Evolutionary conservation across 2,329 filamentous ascomycete genomes (phyloP).

Genomic region (Fusarium sp.): DNA sequence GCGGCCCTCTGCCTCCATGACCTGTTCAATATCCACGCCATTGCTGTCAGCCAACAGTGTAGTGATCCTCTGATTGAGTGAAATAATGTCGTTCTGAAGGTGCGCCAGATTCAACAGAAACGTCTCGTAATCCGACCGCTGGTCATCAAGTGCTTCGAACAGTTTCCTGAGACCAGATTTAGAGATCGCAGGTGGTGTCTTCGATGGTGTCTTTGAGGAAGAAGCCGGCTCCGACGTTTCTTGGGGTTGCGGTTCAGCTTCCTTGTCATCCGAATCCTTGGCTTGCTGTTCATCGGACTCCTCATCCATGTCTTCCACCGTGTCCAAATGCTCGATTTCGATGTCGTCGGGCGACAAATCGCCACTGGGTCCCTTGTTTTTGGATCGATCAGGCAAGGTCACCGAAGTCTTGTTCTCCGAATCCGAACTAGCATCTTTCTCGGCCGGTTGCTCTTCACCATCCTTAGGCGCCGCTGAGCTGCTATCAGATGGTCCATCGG

Average conservation of each 20-base stretch:
- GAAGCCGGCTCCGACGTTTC: background rate
- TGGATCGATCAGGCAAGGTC: conserved; percentile 6
- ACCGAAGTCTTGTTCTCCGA: conserved; percentile 4
- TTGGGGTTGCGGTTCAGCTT: background rate
- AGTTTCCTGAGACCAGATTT: conserved; percentile 11
- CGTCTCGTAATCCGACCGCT: conserved; percentile 48
- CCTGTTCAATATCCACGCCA: conserved; percentile 40
- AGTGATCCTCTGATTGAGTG: conserved; percentile 45
- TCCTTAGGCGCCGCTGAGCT: conserved; percentile 8
- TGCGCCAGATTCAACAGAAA: conserved; percentile 47
- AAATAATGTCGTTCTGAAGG: conserved; percentile 45
- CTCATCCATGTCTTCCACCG: conserved; percentile 40
- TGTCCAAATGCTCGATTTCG: conserved; percentile 54
- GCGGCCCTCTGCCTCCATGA: conserved; percentile 39
- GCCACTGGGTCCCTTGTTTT: conserved; percentile 22
- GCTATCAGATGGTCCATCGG: conserved; percentile 23
- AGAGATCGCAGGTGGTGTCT: background rate
- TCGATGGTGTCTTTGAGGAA: background rate
- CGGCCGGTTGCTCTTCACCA: conserved; percentile 9
- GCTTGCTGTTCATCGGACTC: conserved; percentile 39
- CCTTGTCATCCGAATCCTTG: conserved; percentile 23
- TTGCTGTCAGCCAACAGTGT: conserved; percentile 39
- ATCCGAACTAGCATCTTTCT: background rate
- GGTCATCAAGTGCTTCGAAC: conserved; percentile 39
- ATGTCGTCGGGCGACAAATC: conserved; percentile 58